Base-by-base conservation (phyloP, 805 yeast genomes). In the Trichomonascus vanleenenianus region DNA sequence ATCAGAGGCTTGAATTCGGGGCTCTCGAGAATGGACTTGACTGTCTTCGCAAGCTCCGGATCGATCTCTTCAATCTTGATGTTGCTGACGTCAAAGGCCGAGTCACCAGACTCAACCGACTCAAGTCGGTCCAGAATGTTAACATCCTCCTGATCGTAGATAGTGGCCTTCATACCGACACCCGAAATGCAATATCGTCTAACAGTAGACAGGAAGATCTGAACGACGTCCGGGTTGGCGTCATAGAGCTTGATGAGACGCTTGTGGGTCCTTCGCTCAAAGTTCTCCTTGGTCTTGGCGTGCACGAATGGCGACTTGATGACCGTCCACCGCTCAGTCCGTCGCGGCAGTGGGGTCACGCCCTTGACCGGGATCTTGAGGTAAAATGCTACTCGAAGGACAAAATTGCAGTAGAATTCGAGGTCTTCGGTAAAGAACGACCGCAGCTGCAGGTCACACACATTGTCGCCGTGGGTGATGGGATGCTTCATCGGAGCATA, bases 201-300 rank as follows among this genome's bases (percentile, higher is more conserved):
- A 45, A 91, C 69, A 53, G 82, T 83, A 20, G 93, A 78, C 46
- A 91, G 70, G 79, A 88, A 81, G 43, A 85, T 66, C 62, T 93
- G 95, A 37, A 93, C 69, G 3, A 84, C 82, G 59, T 86, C 95
- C 1, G 89, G 82, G 48, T 84, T 80, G 14, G 96, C 77, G 63
- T 93, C 97, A 73, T 78, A 88, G 25, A 87, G 84, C 54, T 73
- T 74, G 53, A 93, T 71, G 49, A 76, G 63, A 51, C 95, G 78
- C 56, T 82, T 79, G 63, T 78, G 85, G 1, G 97, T 93, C 41
- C 77, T 74, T 69, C 97, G 81, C 69, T 85, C 85, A 67, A 85
- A 93, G 71, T 91, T 93, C 69, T 91, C 95, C 68, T 93, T 93
- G 8, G 93, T 75, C 63, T 88, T 89, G 43, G 97, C 95, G 60